Conservation (phyloP, 2,329 filamentous ascomycete species). For the Albophoma yamanashiensis region DNA sequence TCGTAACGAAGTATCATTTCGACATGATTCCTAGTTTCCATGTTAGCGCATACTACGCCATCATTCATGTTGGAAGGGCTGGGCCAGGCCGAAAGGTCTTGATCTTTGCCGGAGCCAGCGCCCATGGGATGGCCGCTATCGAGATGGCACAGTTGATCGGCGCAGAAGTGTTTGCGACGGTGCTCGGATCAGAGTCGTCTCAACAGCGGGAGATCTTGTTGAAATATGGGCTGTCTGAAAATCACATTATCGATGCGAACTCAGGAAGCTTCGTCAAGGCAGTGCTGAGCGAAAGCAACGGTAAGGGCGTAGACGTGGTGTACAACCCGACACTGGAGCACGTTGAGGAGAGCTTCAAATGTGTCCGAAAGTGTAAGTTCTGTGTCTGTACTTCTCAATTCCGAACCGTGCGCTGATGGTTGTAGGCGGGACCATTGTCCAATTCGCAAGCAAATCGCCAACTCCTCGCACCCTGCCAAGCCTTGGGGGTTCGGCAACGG, state of each 20-base stretch:
- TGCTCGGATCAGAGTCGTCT: slow-evolving; percentile 14
- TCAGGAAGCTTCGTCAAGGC: slow-evolving; percentile 20
- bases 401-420: background rate
- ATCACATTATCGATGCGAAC: slow-evolving; percentile 27
- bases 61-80: slow-evolving; percentile 21
- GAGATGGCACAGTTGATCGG: slow-evolving; percentile 25
- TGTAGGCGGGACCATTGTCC: slow-evolving; percentile 21
- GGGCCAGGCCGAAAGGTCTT: slow-evolving; percentile 22
- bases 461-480: slow-evolving; percentile 6
- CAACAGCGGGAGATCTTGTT: slow-evolving; percentile 27
- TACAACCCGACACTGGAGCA: slow-evolving; percentile 32
- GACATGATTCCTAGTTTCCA: slow-evolving; percentile 25
- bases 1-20: slow-evolving; percentile 20
- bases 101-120: slow-evolving; percentile 32
- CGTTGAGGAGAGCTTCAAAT: slow-evolving; percentile 19
- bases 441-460: slow-evolving; percentile 15
- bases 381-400: background rate
- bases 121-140: slow-evolving; percentile 32
- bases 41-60: slow-evolving; percentile 30
- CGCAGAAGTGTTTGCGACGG: slow-evolving; percentile 31
- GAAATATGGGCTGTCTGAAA: slow-evolving; percentile 19
- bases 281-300: slow-evolving; percentile 20
- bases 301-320: slow-evolving; percentile 28
- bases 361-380: slow-evolving; percentile 23
- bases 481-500: slow-evolving; percentile 10